phyloP scores from a whole-genome alignment of 2,329 filamentous ascomycete species.

The Trematosphaeria pertusa region DNA sequence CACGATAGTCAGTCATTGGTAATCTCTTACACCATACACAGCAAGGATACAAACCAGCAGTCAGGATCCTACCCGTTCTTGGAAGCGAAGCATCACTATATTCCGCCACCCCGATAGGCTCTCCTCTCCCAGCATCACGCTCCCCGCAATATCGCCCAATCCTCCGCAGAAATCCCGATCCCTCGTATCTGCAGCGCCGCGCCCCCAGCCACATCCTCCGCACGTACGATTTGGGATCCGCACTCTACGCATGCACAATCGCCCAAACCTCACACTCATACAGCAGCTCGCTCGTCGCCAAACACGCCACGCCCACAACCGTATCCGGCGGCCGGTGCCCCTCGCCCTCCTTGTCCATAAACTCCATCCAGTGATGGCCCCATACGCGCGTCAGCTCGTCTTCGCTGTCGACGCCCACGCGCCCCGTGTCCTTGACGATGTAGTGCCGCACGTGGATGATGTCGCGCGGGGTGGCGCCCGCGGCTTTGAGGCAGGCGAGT shows the following conservation, averaged over 20 bases:
- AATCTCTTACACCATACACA: too few relatives aligned
- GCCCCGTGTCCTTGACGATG: slow-evolving; percentile 43
- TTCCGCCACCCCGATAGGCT: too few relatives aligned
- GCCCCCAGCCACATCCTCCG: too few relatives aligned
- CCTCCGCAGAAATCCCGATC: too few relatives aligned
- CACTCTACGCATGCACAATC: slow-evolving; percentile 28
- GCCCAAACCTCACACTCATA: slow-evolving; percentile 47
- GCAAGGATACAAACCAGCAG: too few relatives aligned
- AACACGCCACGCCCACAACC: slow-evolving; percentile 42
- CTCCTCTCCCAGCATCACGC: too few relatives aligned
- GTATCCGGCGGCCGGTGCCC: slow-evolving; percentile 48
- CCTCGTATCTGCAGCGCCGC: too few relatives aligned
- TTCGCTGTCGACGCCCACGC: slow-evolving; percentile 26
- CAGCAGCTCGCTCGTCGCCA: slow-evolving; percentile 38
- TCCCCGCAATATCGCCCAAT: too few relatives aligned
- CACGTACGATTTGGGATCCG: too few relatives aligned
- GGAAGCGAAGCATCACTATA: too few relatives aligned
- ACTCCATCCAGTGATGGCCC: slow-evolving; percentile 44
- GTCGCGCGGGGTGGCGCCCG: slow-evolving; percentile 42
- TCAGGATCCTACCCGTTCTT: too few relatives aligned
- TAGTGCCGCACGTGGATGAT: slow-evolving; percentile 46
- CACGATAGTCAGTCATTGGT: too few relatives aligned
- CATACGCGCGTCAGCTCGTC: slow-evolving; percentile 39
- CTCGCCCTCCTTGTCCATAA: slow-evolving; percentile 41
- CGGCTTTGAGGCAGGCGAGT: slow-evolving; percentile 32